Evolutionary conservation across 768 basidiomycete genomes (phyloP).

Genomic region (Termitomyces sp.): DNA sequence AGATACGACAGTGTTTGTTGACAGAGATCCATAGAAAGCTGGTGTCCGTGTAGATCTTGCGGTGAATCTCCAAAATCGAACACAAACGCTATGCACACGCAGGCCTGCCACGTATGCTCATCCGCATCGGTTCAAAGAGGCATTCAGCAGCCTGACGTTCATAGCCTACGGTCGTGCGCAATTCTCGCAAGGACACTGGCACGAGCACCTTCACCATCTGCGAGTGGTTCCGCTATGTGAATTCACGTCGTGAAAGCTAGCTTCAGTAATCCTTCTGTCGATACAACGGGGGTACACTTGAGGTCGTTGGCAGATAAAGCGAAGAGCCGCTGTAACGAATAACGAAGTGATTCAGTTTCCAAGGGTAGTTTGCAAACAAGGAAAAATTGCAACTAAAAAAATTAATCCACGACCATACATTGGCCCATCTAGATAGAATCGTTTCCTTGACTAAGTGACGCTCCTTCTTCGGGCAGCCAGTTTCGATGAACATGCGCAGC

Average conservation of each 20-base stretch:
- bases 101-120: neutral
- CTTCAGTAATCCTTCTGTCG: neutral
- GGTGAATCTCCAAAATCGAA: neutral
- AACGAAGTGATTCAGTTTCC: neutral
- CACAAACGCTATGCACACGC: neutral
- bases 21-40: neutral
- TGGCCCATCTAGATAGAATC: neutral
- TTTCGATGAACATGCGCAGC: neutral
- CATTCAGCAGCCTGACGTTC: neutral
- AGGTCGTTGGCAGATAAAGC: neutral
- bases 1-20: neutral
- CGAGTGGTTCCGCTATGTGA: neutral
- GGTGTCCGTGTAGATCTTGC: neutral
- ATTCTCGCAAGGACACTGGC: neutral
- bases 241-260: neutral
- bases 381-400: neutral
- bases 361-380: neutral
- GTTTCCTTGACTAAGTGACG: neutral
- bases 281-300: neutral
- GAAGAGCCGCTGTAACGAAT: neutral
- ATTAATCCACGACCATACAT: neutral
- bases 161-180: neutral
- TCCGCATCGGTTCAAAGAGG: neutral
- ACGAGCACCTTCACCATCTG: neutral
- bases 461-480: neutral